These are phyloP conservation scores for Boletus rex-veris DNA, from an alignment of 768 basidiomycete species.

Conservation along the genomic window DNA sequence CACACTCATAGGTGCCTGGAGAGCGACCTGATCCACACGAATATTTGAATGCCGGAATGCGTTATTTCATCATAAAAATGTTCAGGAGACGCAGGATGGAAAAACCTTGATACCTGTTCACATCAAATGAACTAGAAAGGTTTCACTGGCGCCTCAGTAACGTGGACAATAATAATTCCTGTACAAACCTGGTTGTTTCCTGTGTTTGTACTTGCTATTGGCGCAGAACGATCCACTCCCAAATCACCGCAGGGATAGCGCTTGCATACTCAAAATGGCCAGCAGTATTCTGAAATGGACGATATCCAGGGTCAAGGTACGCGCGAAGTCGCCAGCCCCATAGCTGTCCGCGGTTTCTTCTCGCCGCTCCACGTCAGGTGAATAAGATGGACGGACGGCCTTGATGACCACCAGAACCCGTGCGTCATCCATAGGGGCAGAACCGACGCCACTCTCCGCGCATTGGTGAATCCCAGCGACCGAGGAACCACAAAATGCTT, in stretches of 20 bases:
- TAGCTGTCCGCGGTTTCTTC: conserved; percentile 10
- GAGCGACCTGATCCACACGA: conserved; percentile 23
- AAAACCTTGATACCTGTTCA: background rate
- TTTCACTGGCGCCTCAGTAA: conserved; percentile 8
- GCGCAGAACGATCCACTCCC: background rate
- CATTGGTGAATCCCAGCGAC: conserved; percentile 20
- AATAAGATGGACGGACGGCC: conserved; percentile 11
- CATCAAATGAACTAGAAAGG: background rate
- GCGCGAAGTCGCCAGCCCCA: conserved; percentile 6
- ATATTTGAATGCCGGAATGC: conserved; percentile 1
- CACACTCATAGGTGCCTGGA: conserved; percentile 5
- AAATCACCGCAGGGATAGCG: conserved; percentile 16
- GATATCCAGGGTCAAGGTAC: conserved; percentile 9
- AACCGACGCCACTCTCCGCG: conserved; percentile 16
- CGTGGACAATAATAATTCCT: background rate
- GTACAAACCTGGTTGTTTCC: conserved; percentile 13
- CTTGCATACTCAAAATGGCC: background rate
- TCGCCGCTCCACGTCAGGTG: conserved; percentile 8
- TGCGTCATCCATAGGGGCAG: conserved; percentile 13
- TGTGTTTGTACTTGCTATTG: conserved; percentile 3
- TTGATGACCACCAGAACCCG: conserved; percentile 4
- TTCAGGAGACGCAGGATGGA: conserved; percentile 1
- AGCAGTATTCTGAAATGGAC: conserved; percentile 2
- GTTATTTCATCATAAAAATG: background rate
- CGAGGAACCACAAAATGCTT: conserved; percentile 10